These are phyloP conservation scores for Apodospora peruviana DNA, from an alignment of 495 filamentous ascomycete species.

Conservation along the genomic window DNA sequence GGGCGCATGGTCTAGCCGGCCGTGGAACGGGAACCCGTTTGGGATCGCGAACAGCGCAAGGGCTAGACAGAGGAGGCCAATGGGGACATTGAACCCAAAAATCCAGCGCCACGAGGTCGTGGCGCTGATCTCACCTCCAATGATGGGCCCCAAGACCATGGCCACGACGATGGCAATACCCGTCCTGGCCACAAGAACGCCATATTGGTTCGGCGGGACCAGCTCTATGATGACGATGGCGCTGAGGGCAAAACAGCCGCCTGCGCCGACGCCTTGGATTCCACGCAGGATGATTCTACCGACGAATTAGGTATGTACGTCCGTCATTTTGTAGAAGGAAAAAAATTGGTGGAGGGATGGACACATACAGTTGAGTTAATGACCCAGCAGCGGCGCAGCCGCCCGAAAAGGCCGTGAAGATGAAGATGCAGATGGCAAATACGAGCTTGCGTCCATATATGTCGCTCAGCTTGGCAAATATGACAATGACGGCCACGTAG, in stretches of 20 bases:
- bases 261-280: slow-evolving; percentile 39
- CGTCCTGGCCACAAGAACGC: slow-evolving; percentile 9
- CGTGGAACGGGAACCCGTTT: slow-evolving; percentile 11
- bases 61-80: background rate
- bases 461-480: slow-evolving; percentile 38
- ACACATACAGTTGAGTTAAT: slow-evolving; percentile 23
- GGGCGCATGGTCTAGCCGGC: background rate
- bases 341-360: background rate
- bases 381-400: slow-evolving; percentile 33
- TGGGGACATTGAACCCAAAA: background rate
- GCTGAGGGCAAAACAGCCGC: slow-evolving; percentile 30
- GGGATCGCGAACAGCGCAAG: slow-evolving; percentile 5
- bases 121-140: slow-evolving; percentile 30
- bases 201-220: slow-evolving; percentile 19
- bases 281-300: slow-evolving; percentile 28
- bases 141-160: slow-evolving; percentile 34
- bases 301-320: background rate
- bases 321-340: no score
- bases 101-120: background rate
- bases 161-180: slow-evolving; percentile 17
- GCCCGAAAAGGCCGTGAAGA: slow-evolving; percentile 38
- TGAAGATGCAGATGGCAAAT: slow-evolving; percentile 21
- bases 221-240: slow-evolving; percentile 32
- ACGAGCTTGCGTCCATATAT: slow-evolving; percentile 33
- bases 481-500: slow-evolving; percentile 22